phyloP scores from a whole-genome alignment of 139 green algal species.

The Chlamydomonas applanata region DNA sequence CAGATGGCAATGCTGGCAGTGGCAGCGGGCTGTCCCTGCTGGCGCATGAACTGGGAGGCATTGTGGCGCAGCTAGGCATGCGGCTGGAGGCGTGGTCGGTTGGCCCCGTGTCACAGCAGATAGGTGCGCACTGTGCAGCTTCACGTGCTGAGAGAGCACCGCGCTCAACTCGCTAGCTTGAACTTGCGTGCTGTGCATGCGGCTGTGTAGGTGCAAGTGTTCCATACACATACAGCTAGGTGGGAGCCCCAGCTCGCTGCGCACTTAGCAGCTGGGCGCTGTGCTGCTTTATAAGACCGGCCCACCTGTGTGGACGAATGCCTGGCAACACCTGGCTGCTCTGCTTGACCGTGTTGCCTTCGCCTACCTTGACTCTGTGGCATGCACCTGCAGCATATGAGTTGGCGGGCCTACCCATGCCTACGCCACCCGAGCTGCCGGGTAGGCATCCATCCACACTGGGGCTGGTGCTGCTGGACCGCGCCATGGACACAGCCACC shows the following conservation, averaged over 20 bases:
- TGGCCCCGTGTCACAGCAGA: constrained; percentile 35
- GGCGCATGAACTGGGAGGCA: constrained; percentile 50
- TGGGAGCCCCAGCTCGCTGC: too few relatives aligned
- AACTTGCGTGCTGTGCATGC: background rate
- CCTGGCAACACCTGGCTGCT: too few relatives aligned
- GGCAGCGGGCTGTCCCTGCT: constrained; percentile 41
- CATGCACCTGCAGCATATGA: constrained; percentile 42
- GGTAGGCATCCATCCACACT: constrained; percentile 1
- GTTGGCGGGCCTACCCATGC: constrained; percentile 24
- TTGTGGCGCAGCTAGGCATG: constrained; percentile 40
- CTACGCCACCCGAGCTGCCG: background rate
- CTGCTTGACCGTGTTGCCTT: too few relatives aligned
- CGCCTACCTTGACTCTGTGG: too few relatives aligned
- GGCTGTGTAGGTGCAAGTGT: too few relatives aligned
- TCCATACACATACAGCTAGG: too few relatives aligned
- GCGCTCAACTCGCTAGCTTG: too few relatives aligned
- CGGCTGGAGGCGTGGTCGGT: constrained; percentile 58
- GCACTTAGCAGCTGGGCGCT: too few relatives aligned
- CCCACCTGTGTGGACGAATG: too few relatives aligned
- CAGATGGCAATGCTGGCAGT: background rate
- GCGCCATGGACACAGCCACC: constrained; percentile 52
- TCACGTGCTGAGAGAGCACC: too few relatives aligned
- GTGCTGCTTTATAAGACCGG: too few relatives aligned
- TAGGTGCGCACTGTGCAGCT: constrained; percentile 32
- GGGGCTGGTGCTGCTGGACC: constrained; percentile 27